phyloP scores from a whole-genome alignment of 140 eudicot species.

The Ambrosia hybrid region DNA sequence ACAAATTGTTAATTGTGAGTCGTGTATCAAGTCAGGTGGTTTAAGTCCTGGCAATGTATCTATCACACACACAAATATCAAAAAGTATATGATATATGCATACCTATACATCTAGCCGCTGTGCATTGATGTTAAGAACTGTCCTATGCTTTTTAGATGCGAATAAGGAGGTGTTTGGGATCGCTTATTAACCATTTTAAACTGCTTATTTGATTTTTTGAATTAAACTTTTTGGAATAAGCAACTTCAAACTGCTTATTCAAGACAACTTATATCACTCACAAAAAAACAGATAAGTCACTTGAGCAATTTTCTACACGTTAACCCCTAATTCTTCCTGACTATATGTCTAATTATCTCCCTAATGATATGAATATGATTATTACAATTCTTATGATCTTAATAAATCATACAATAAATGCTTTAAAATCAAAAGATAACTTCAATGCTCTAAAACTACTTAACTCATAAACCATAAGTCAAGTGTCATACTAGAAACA shows the following conservation, averaged over 20 bases:
- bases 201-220: background rate
- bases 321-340: background rate
- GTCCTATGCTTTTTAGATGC: conserved; percentile 44
- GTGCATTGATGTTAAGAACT: conserved; percentile 63
- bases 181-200: background rate
- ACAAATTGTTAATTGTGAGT: background rate
- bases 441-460: no score
- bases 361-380: no score
- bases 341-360: no score
- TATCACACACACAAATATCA: background rate
- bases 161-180: conserved; percentile 39
- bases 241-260: background rate
- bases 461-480: no score
- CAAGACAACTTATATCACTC: background rate
- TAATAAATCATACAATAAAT: no score
- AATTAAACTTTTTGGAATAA: background rate
- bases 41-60: background rate
- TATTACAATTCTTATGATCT: no score
- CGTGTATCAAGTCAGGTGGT: background rate
- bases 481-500: no score
- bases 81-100: background rate
- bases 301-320: background rate
- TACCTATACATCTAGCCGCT: conserved; percentile 7
- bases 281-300: background rate
- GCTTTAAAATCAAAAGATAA: no score